Base-by-base conservation (phyloP, 495 filamentous ascomycete species). In the Aspergillus leporis region DNA sequence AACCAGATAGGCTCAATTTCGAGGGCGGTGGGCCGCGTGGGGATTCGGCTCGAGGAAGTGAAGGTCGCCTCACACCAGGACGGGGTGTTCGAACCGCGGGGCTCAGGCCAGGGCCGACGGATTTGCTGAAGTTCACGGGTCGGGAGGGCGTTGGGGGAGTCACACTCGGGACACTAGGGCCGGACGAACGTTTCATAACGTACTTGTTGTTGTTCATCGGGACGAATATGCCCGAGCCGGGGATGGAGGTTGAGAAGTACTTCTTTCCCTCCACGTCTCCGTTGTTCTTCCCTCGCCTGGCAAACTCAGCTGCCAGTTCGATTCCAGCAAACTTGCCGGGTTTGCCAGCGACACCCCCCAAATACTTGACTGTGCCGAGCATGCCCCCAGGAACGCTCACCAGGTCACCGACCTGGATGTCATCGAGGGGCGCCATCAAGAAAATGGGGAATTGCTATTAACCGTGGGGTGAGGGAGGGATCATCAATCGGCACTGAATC, bases 341-440 rank as follows among this genome's bases (percentile, higher is more conserved):
- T 78, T 96, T 96, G 55, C 93, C 93, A 50, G 86, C 84, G 32
- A 99, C 93, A 38, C 77, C 76, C 5, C 94, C 94, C 59, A 99
- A 78, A 69, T 93, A 99, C 71, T 89, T 92, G 55, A 99, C 84
- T 23, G 85, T 89, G 23, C 94, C 94, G 62, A 88, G 78, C 93
- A 99, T 97, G 65, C 87, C 92, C 10, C 94, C 95, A 6, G 94
- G 94, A 52, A 97, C 93, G 59, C 98, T 93, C 53, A 99, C 94
- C 54, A 82, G 74, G 70, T 98, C 95, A 46, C 95, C 95, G 38
- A 97, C 82, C 64, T 88, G 81, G 61, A 95, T 76, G 41, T 87
- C 87, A 56, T 80, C 77, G 53, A 65, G 65, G 59, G 69, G 71
- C 68, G 62, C 74, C 76, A 75, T 76, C 41, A 41, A 2, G 18